A percentile compares a stretch with the other conserved stretches of the same genome.
Evolutionary conservation across 2,329 filamentous ascomycete genomes (phyloP).

Genomic region (Pestalotiopsis sp.): DNA sequence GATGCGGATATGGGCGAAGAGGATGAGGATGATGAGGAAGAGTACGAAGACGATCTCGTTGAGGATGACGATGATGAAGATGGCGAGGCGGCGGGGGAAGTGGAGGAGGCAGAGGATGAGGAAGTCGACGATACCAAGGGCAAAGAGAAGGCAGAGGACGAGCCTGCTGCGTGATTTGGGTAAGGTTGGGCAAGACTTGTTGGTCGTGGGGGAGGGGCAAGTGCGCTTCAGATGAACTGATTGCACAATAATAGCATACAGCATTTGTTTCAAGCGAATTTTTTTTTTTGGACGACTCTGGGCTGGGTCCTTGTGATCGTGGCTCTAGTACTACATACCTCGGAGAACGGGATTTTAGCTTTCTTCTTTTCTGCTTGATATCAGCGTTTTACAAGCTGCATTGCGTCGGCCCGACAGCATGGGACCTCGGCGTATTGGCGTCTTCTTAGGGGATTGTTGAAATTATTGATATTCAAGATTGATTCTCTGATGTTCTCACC

Average conservation of each 20-base stretch:
- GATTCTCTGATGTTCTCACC: not conserved
- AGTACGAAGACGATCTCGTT: constrained; percentile 22
- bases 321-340: not conserved
- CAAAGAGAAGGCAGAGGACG: not conserved
- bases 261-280: not conserved
- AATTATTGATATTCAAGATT: not conserved
- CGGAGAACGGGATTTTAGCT: not conserved
- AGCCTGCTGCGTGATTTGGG: not conserved
- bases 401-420: not conserved
- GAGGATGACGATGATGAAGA: constrained; percentile 59
- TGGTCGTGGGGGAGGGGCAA: not conserved
- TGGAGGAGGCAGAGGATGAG: constrained; percentile 44
- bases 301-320: not conserved
- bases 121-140: constrained; percentile 2
- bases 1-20: constrained; percentile 44
- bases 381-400: not conserved
- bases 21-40: constrained; percentile 25
- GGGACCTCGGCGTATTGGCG: not conserved
- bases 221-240: not conserved
- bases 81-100: constrained; percentile 80
- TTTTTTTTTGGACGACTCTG: not conserved
- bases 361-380: not conserved
- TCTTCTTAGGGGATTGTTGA: not conserved
- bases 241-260: not conserved
- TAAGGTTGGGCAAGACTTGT: not conserved